A percentile compares a stretch with the other conserved stretches of the same genome.
phyloP scores from a whole-genome alignment of 148 eudicot species.

The Talinum fruticosum region DNA sequence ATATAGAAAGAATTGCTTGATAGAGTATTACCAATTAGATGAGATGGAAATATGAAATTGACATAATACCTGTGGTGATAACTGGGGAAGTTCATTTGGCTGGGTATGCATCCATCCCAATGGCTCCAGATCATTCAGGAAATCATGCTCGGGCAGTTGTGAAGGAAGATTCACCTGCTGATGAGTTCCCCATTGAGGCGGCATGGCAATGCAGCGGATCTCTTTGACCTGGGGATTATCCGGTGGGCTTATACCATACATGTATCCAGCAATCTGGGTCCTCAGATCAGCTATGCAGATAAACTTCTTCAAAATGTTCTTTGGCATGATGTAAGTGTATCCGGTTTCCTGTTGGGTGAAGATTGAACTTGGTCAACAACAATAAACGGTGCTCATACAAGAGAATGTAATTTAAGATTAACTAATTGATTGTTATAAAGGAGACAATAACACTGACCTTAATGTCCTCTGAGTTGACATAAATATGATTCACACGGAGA shows the following conservation, averaged over 20 bases:
- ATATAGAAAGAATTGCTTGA: background rate
- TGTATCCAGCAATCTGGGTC: slow-evolving; percentile 90
- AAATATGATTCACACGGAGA: slow-evolving; percentile 96
- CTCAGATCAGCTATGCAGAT: slow-evolving; percentile 94
- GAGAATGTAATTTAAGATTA: background rate
- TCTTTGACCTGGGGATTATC: slow-evolving; percentile 99
- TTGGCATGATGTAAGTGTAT: slow-evolving; percentile 96
- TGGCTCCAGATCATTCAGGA: slow-evolving; percentile 90
- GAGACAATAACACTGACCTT: slow-evolving; percentile 49
- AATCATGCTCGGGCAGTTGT: slow-evolving; percentile 90
- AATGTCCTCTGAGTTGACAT: slow-evolving; percentile 97
- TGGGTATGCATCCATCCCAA: slow-evolving; percentile 99
- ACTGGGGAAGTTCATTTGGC: slow-evolving; percentile 96
- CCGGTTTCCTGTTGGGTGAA: slow-evolving; percentile 74
- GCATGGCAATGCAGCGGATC: slow-evolving; percentile 93
- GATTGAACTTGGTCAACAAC: background rate
- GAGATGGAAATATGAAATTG: background rate
- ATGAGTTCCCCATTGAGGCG: slow-evolving; percentile 97
- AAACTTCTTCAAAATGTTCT: slow-evolving; percentile 95
- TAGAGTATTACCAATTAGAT: background rate
- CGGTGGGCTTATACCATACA: slow-evolving; percentile 96
- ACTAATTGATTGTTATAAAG: background rate
- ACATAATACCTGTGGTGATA: slow-evolving; percentile 79
- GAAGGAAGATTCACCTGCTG: slow-evolving; percentile 93
- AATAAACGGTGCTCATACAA: background rate